phyloP scores from a whole-genome alignment of 2,329 filamentous ascomycete species.

The Dactylellina sp. region DNA sequence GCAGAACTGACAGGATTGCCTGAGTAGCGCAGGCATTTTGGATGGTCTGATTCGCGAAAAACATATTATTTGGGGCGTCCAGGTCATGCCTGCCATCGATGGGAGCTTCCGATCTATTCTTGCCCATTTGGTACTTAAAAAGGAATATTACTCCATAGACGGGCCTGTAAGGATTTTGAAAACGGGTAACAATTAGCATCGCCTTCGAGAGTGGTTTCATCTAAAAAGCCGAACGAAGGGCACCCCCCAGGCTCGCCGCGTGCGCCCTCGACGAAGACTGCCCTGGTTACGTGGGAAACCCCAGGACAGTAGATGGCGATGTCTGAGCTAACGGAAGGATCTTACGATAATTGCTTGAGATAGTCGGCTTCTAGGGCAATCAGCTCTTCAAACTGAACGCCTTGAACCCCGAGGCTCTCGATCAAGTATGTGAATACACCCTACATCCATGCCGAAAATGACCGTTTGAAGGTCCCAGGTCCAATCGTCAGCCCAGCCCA shows the following conservation, averaged over 20 bases:
- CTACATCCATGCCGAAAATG: constrained; percentile 64
- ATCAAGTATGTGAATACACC: constrained; percentile 98
- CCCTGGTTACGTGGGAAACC: not conserved
- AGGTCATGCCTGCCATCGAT: constrained; percentile 85
- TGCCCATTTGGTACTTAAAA: constrained; percentile 90
- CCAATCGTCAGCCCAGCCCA: constrained; percentile 32
- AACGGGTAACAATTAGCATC: constrained; percentile 52
- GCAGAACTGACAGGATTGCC: constrained; percentile 87
- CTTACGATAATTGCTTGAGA: constrained; percentile 71
- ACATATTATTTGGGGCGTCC: constrained; percentile 78
- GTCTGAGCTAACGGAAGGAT: constrained; percentile 62
- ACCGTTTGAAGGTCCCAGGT: constrained; percentile 19
- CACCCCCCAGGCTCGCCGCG: not conserved
- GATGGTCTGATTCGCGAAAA: constrained; percentile 97
- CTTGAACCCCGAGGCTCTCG: constrained; percentile 88
- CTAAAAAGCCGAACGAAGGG: not conserved
- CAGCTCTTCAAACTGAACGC: constrained; percentile 97
- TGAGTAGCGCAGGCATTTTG: constrained; percentile 99
- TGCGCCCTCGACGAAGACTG: not conserved
- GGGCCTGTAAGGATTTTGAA: constrained; percentile 67
- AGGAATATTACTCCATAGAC: constrained; percentile 98
- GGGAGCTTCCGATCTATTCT: constrained; percentile 72
- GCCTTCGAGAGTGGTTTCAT: constrained; percentile 28
- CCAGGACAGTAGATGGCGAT: not conserved
- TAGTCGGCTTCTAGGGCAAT: constrained; percentile 84